Conservation (phyloP, 805 yeast species). For the Tetrapisispora pingtungensis region DNA sequence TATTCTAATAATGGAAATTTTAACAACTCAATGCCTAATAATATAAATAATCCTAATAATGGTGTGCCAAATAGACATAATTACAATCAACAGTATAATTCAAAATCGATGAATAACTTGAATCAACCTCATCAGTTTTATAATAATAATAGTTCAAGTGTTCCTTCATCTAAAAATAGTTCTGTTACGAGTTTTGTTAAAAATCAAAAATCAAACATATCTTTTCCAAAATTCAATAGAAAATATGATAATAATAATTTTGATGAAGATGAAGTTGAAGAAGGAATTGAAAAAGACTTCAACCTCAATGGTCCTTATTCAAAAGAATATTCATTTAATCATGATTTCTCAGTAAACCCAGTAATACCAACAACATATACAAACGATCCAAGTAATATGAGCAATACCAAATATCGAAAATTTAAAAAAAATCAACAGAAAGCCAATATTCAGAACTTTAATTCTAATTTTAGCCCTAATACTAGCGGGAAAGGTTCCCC, state of each 20-base stretch:
- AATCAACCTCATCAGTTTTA: background rate
- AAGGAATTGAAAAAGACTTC: background rate
- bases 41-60: background rate
- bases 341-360: slow-evolving; percentile 53
- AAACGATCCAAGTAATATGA: slow-evolving; percentile 18
- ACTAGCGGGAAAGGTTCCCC: background rate
- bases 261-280: background rate
- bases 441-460: slow-evolving; percentile 1
- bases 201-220: background rate
- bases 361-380: slow-evolving; percentile 56
- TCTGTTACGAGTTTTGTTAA: background rate
- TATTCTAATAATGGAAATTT: background rate
- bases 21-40: background rate
- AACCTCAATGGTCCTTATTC: background rate
- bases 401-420: slow-evolving; percentile 56
- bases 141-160: background rate
- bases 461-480: background rate
- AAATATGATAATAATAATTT: background rate
- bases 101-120: background rate
- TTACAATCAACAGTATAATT: background rate
- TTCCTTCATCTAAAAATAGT: background rate
- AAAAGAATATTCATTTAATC: slow-evolving; percentile 41
- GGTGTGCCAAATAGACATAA: background rate
- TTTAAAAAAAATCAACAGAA: slow-evolving; percentile 60
- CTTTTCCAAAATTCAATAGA: background rate